Percentiles rank a stretch among this genome's conserved stretches.
Evolutionary conservation across 1,284 basidiomycete genomes (phyloP).

Genomic region (Hortiboletus rubellus): DNA sequence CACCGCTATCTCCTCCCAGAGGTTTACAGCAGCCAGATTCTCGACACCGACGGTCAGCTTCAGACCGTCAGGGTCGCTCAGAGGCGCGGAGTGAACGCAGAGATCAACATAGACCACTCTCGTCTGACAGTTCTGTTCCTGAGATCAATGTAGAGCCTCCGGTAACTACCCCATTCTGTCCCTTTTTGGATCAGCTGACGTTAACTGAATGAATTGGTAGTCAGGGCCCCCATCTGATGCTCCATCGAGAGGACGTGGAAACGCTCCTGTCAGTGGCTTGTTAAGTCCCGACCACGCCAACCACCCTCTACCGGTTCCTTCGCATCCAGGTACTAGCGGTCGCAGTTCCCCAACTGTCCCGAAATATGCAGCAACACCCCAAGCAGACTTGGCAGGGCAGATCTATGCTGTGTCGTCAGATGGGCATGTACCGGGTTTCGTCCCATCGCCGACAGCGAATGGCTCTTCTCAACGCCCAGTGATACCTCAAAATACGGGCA

Average conservation of each 20-base stretch:
- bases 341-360: slow-evolving; percentile 17
- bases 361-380: slow-evolving; percentile 11
- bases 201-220: slow-evolving; percentile 18
- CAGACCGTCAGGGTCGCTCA: slow-evolving; percentile 32
- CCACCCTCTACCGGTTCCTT: slow-evolving; percentile 27
- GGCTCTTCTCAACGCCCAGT: slow-evolving; percentile 20
- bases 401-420: slow-evolving; percentile 13
- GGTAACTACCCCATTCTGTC: slow-evolving; percentile 19
- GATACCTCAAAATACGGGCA: slow-evolving; percentile 19
- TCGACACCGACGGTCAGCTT: slow-evolving; percentile 22
- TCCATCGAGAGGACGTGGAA: slow-evolving; percentile 31
- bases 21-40: slow-evolving; percentile 17
- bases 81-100: slow-evolving; percentile 18
- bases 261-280: slow-evolving; percentile 13
- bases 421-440: slow-evolving; percentile 17
- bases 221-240: slow-evolving; percentile 37
- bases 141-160: slow-evolving; percentile 35
- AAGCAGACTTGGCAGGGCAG: slow-evolving; percentile 13
- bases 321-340: slow-evolving; percentile 4
- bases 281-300: slow-evolving; percentile 36
- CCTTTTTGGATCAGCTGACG: slow-evolving; percentile 18
- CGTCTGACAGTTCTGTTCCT: slow-evolving; percentile 37
- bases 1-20: slow-evolving; percentile 31
- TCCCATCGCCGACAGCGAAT: slow-evolving; percentile 1
- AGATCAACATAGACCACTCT: slow-evolving; percentile 28